phyloP scores from a whole-genome alignment of 495 filamentous ascomycete species.

The Trichoderma erinaceum region DNA sequence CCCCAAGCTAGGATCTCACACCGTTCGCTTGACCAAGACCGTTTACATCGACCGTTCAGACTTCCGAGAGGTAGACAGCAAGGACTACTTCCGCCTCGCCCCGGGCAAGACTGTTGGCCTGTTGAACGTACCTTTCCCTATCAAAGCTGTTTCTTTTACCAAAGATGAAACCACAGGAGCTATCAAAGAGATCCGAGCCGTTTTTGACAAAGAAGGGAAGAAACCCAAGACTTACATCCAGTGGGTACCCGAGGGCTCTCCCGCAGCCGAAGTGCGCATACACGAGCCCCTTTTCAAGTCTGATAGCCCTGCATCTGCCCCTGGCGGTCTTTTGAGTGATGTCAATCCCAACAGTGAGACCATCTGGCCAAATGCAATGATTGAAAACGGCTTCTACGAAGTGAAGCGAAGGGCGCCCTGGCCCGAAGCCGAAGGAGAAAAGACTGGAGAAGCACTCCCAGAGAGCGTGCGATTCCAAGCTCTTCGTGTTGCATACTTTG shows the following conservation, averaged over 20 bases:
- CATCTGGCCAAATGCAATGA: conserved; percentile 67
- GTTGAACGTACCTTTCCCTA: conserved; percentile 73
- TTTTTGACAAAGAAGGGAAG: conserved; percentile 60
- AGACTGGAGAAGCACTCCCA: conserved; percentile 50
- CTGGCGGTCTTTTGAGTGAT: conserved; percentile 73
- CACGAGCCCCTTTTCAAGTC: conserved; percentile 83
- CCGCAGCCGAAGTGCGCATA: conserved; percentile 70
- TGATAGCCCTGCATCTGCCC: conserved; percentile 65
- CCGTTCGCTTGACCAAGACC: conserved; percentile 71
- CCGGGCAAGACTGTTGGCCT: conserved; percentile 87
- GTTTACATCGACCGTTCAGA: conserved; percentile 92
- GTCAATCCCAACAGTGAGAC: conserved; percentile 81
- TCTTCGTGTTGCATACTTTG: conserved; percentile 84
- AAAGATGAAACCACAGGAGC: conserved; percentile 63
- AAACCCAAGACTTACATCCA: conserved; percentile 90
- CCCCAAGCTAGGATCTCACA: conserved; percentile 51
- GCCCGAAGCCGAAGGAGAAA: conserved; percentile 69
- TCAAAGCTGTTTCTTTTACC: conserved; percentile 69
- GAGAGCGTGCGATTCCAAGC: conserved; percentile 89
- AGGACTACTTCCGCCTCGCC: conserved; percentile 89
- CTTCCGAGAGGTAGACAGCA: conserved; percentile 78
- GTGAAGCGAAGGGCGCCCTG: conserved; percentile 69
- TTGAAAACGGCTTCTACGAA: conserved; percentile 83
- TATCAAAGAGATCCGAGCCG: conserved; percentile 63
- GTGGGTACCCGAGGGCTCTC: conserved; percentile 68